Percentiles rank a stretch among this genome's conserved stretches.
Conservation (phyloP, 129 eudicot species). For the Flaveria brownii region DNA sequence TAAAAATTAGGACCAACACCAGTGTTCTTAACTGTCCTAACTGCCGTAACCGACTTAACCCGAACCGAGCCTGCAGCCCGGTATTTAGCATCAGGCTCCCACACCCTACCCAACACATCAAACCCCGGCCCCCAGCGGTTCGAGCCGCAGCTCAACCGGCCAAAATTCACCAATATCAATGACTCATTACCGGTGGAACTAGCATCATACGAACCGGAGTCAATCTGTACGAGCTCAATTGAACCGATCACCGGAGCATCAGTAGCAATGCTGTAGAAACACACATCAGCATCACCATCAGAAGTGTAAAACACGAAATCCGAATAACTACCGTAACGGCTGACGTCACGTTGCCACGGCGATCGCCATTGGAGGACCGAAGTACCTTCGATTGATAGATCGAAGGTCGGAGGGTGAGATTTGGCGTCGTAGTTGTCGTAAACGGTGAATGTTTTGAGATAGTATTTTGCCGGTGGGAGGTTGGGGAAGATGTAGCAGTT, state of each 20-base stretch:
- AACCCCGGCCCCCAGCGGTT: slow-evolving; percentile 94
- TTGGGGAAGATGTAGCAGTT: slow-evolving; percentile 83
- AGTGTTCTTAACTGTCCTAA: slow-evolving; percentile 40
- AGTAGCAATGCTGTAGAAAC: slow-evolving; percentile 92
- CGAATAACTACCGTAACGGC: slow-evolving; percentile 72
- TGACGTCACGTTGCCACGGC: slow-evolving; percentile 71
- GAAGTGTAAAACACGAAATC: slow-evolving; percentile 61
- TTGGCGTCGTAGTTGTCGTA: slow-evolving; percentile 90
- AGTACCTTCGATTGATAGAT: slow-evolving; percentile 74
- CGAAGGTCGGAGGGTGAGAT: slow-evolving; percentile 73
- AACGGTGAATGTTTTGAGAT: slow-evolving; percentile 73
- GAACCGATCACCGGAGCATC: slow-evolving; percentile 89
- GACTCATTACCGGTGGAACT: slow-evolving; percentile 37
- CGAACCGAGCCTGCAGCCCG: slow-evolving; percentile 32
- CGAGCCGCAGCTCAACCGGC: slow-evolving; percentile 72
- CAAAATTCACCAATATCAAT: slow-evolving; percentile 73
- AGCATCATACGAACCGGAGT: slow-evolving; percentile 60
- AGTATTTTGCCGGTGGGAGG: slow-evolving; percentile 50
- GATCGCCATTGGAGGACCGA: slow-evolving; percentile 78
- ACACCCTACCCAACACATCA: slow-evolving; percentile 70
- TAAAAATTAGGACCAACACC: slow-evolving; percentile 64
- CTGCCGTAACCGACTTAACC: slow-evolving; percentile 50
- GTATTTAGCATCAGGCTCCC: slow-evolving; percentile 71
- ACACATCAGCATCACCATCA: slow-evolving; percentile 62
- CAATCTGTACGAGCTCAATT: slow-evolving; percentile 60